Evolutionary conservation across 108 stramenopile species (phyloP).

Genomic region (Parmales sp.): DNA sequence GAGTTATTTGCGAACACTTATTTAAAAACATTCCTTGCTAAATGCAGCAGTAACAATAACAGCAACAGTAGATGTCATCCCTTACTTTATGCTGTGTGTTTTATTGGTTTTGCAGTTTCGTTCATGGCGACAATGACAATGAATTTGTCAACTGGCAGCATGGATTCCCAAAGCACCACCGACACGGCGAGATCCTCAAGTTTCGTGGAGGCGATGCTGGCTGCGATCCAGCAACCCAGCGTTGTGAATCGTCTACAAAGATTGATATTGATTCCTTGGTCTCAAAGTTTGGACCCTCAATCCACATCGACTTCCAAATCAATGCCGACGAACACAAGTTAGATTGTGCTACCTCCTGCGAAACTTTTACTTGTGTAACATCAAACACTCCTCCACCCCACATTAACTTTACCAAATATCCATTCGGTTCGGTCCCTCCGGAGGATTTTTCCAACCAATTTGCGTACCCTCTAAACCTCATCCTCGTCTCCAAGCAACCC

Average conservation of each 20-base stretch:
- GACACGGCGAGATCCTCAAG: background rate
- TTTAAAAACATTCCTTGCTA: background rate
- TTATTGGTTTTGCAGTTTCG: too few relatives aligned
- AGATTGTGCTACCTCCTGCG: conserved; percentile 47
- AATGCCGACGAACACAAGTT: conserved; percentile 2
- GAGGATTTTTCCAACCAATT: conserved; percentile 55
- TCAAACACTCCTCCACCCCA: background rate
- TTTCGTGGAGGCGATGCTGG: background rate
- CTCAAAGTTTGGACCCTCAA: background rate
- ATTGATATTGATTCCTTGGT: background rate
- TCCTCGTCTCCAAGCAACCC: conserved; percentile 43
- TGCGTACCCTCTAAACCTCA: conserved; percentile 49
- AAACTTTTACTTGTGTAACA: conserved; percentile 39
- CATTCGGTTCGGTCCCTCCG: conserved; percentile 47
- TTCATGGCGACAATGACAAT: too few relatives aligned
- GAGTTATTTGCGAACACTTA: too few relatives aligned
- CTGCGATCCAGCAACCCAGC: background rate
- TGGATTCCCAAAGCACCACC: background rate
- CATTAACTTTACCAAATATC: conserved; percentile 10
- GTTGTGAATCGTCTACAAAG: background rate
- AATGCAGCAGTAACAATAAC: background rate
- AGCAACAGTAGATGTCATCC: background rate
- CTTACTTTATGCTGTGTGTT: too few relatives aligned
- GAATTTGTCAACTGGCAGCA: background rate
- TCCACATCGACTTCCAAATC: background rate